phyloP scores from a whole-genome alignment of 352 stramenopile genomes.

The Peronospora tabacina region DNA sequence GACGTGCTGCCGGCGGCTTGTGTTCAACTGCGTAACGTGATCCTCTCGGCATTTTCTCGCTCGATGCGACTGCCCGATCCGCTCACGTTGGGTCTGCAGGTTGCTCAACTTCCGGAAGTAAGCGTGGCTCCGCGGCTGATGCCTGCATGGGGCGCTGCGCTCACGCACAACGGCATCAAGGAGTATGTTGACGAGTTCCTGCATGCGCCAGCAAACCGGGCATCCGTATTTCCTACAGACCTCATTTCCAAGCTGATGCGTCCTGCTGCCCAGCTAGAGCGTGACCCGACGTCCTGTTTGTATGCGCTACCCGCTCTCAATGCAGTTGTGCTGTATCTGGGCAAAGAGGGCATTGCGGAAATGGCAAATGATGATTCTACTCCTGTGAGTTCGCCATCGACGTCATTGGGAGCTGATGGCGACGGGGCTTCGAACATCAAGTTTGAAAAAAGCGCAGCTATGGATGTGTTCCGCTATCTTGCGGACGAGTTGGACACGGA shows the following conservation, averaged over 20 bases:
- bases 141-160: slow-evolving; percentile 90
- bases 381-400: slow-evolving; percentile 20
- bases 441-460: slow-evolving; percentile 82
- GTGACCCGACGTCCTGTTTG: slow-evolving; percentile 64
- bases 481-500: slow-evolving; percentile 93
- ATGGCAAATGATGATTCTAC: slow-evolving; percentile 44
- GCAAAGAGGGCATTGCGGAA: slow-evolving; percentile 78
- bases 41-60: slow-evolving; percentile 96
- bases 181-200: slow-evolving; percentile 95
- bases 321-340: slow-evolving; percentile 78
- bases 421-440: slow-evolving; percentile 40
- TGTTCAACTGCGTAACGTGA: slow-evolving; percentile 97
- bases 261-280: slow-evolving; percentile 48
- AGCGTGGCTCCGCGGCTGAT: slow-evolving; percentile 90
- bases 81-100: slow-evolving; percentile 96
- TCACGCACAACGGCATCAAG: slow-evolving; percentile 87
- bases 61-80: slow-evolving; percentile 96
- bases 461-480: slow-evolving; percentile 94
- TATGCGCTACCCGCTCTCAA: slow-evolving; percentile 93
- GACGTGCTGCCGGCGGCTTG: slow-evolving; percentile 95
- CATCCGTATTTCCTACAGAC: slow-evolving; percentile 82
- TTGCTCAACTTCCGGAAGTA: slow-evolving; percentile 96
- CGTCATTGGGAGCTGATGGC: slow-evolving; percentile 19
- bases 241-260: slow-evolving; percentile 71
- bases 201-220: slow-evolving; percentile 76